Percentiles rank a stretch among this genome's conserved stretches.
Evolutionary conservation across 257 asterid genomes (phyloP).

Genomic region (Oldenlandia corymbosa): DNA sequence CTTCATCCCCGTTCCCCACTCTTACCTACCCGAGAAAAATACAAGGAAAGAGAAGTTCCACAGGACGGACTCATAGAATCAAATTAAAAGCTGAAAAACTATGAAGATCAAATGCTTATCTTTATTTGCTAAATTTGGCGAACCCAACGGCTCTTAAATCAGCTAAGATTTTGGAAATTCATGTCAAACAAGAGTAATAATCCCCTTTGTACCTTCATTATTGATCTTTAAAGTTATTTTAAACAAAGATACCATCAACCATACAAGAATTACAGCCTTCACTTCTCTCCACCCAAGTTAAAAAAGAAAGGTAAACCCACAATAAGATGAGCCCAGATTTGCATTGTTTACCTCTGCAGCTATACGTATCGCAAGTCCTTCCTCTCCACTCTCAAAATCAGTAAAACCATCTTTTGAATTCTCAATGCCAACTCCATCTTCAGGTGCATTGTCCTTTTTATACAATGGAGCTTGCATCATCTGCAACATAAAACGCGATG

Average conservation of each 20-base stretch:
- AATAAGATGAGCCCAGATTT: neutral
- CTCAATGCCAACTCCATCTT: slow-evolving; percentile 27
- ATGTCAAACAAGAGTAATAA: neutral
- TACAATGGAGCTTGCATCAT: slow-evolving; percentile 83
- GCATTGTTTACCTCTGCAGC: slow-evolving; percentile 65
- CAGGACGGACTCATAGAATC: no score
- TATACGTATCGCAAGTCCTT: slow-evolving; percentile 84
- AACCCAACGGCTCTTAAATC: neutral
- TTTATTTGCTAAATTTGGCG: neutral
- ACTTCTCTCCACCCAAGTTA: neutral
- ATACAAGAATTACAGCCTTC: neutral
- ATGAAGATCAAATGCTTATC: neutral
- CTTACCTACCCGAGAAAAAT: no score
- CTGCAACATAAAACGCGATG: slow-evolving; percentile 91
- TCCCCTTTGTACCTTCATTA: no score
- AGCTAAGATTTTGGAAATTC: neutral
- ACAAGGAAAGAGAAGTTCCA: no score
- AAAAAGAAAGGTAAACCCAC: neutral
- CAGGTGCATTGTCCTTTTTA: slow-evolving; percentile 32
- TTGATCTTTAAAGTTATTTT: neutral
- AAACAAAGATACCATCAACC: neutral
- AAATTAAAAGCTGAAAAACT: no score
- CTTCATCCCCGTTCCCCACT: neutral
- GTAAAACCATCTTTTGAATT: slow-evolving; percentile 29
- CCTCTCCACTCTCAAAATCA: slow-evolving; percentile 70